Evolutionary conservation across 768 basidiomycete genomes (phyloP), one percentile per base, ranked within the genome.

Genomic region (Trametes cingulata): DNA sequence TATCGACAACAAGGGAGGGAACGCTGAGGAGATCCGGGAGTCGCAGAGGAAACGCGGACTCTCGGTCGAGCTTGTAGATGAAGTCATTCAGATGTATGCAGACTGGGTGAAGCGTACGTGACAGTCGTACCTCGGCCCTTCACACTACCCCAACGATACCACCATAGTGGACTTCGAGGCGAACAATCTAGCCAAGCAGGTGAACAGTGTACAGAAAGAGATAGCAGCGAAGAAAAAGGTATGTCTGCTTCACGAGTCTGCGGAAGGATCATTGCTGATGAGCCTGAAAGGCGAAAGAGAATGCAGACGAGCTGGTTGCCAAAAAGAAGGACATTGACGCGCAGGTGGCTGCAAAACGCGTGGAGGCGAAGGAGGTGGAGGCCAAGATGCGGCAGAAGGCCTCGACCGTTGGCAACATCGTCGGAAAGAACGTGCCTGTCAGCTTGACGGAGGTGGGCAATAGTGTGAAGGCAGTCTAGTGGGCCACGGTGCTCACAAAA

Each of bases 221-320:
- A 98, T 99, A 69, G 87, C 86, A 12, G 80, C 83, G 2, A 97
- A 94, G 85, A 97, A 93, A 76, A 98, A 96, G 87, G 93, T 86
- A 56, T 29, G 71, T 33, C 33, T 12, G 43, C 25, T 20, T 24
- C 12, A 22, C 10, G 6, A 2, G n/a, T 6, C 25, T 25, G 25
- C 6, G 3, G 10, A 2, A 17, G 25, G 27, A 5, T 19, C 24
- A 3, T 14, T 19, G 39, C 25, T 36, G 6, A 33, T 24, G 17
- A 20, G 24, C 10, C 7, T 19, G 6, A 2, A 67, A 97, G 94
- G 93, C 91, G 15, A 98, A 98, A 74, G 85, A 98, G 75, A 78
- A 87, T 57, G 94, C 95, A 17, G 88, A 93, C 62, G 94, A 94
- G 45, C 83, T 97, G 15, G 84, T 98, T 2, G 85, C 83, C 1